These are phyloP conservation scores for Lactarius pseudohatsudake DNA, from an alignment of 768 basidiomycete species.

Conservation along the genomic window DNA sequence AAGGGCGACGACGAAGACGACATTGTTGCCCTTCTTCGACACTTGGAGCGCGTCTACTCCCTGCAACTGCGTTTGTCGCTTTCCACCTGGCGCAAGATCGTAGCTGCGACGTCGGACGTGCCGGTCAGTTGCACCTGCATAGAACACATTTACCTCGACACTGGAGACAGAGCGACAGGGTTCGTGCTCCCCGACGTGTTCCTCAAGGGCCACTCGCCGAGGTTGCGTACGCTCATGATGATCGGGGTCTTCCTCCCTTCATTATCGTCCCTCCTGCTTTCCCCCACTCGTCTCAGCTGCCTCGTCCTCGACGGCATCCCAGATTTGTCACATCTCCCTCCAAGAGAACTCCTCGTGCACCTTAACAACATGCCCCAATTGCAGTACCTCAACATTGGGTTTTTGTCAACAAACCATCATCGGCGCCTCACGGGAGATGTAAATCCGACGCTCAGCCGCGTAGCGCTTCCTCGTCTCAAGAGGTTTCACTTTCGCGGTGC, in stretches of 20 bases:
- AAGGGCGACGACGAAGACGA: neutral
- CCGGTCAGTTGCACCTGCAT: constrained; percentile 3
- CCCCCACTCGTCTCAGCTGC: neutral
- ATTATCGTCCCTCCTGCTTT: constrained; percentile 4
- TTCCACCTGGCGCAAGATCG: constrained; percentile 2
- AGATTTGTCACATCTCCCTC: neutral
- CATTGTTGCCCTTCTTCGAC: neutral
- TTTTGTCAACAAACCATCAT: neutral
- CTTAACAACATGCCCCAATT: constrained; percentile 3
- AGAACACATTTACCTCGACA: constrained; percentile 6
- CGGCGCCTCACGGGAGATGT: neutral
- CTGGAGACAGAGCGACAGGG: neutral
- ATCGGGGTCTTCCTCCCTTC: constrained; percentile 3
- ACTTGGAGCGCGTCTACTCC: neutral
- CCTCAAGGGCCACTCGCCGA: neutral
- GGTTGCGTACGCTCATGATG: neutral
- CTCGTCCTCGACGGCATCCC: constrained; percentile 14
- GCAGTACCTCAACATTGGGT: constrained; percentile 1
- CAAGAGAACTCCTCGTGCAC: neutral
- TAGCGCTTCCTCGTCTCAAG: neutral
- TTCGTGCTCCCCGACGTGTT: constrained; percentile 6
- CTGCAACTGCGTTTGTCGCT: neutral
- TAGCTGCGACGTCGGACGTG: neutral
- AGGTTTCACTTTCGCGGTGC: constrained; percentile 2
- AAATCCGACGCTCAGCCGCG: neutral